Percentiles rank a stretch among this genome's conserved stretches.
phyloP scores from a whole-genome alignment of 2,329 filamentous ascomycete species.

The Diaporthe velutina region DNA sequence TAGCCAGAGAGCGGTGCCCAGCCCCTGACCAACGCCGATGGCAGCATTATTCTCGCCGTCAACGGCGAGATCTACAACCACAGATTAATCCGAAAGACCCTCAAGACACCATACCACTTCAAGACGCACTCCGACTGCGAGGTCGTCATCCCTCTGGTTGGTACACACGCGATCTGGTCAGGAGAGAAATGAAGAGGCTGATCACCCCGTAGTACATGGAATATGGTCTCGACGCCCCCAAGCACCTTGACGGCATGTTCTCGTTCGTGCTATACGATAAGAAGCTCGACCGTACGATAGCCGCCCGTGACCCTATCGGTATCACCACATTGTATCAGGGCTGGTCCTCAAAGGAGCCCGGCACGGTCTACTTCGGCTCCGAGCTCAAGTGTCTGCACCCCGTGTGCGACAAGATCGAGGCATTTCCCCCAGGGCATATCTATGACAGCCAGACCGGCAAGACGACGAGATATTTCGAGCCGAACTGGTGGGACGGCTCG shows the following conservation, averaged over 20 bases:
- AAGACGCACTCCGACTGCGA: conserved; percentile 99
- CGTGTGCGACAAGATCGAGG: conserved; percentile 94
- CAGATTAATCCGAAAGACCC: conserved; percentile 88
- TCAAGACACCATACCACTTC: conserved; percentile 91
- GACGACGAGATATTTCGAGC: conserved; percentile 90
- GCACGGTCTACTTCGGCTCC: conserved; percentile 93
- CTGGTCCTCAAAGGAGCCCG: conserved; percentile 85
- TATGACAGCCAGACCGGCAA: conserved; percentile 94
- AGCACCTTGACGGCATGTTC: conserved; percentile 98
- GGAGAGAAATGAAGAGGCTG: background rate
- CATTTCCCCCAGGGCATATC: conserved; percentile 95
- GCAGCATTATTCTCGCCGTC: conserved; percentile 90
- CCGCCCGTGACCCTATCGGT: conserved; percentile 95
- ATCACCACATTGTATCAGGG: conserved; percentile 98
- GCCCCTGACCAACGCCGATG: conserved; percentile 92
- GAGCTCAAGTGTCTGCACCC: conserved; percentile 94
- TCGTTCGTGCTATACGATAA: conserved; percentile 99
- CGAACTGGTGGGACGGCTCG: conserved; percentile 89
- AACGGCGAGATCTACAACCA: conserved; percentile 99
- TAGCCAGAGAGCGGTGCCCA: conserved; percentile 89
- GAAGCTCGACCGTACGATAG: conserved; percentile 90
- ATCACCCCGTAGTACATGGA: conserved; percentile 79
- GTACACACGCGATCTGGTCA: conserved; percentile 47
- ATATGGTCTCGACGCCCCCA: conserved; percentile 91
- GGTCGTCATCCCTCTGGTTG: conserved; percentile 96